Evolutionary conservation across 139 green algal genomes (phyloP).

Genomic region (Auxenochlorella protothecoides): DNA sequence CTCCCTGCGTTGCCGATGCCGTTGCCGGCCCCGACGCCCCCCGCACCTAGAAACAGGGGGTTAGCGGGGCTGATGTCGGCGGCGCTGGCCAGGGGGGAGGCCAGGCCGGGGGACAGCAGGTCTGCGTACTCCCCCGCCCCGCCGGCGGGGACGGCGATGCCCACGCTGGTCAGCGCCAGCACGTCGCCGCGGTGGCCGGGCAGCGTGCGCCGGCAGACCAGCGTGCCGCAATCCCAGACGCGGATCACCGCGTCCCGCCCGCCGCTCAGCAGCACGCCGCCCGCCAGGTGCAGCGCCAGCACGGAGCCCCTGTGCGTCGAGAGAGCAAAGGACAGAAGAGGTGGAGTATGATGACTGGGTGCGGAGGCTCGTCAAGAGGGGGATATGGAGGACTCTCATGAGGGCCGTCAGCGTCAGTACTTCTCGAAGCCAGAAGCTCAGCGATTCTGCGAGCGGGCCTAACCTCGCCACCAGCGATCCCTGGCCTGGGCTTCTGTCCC

Average conservation of each 20-base stretch:
- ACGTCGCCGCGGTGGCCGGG: slow-evolving; percentile 77
- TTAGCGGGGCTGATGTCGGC: slow-evolving; percentile 1
- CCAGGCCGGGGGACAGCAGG: slow-evolving; percentile 1
- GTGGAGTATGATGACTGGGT: no score
- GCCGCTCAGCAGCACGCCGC: slow-evolving; percentile 60
- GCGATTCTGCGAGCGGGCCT: no score
- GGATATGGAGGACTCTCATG: no score
- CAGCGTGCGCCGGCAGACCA: slow-evolving; percentile 74
- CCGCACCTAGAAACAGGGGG: no score
- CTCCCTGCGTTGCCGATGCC: no score
- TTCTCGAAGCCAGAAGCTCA: no score
- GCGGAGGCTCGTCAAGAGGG: no score
- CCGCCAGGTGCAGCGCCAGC: slow-evolving; percentile 58
- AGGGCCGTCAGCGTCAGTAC: no score
- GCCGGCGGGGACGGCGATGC: background rate
- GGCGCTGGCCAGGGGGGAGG: background rate
- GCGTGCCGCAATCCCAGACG: slow-evolving; percentile 78
- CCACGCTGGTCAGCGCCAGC: slow-evolving; percentile 34
- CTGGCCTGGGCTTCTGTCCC: no score
- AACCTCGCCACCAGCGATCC: no score
- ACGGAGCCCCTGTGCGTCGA: slow-evolving; percentile 59
- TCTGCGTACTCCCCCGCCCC: slow-evolving; percentile 1
- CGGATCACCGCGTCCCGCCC: slow-evolving; percentile 79
- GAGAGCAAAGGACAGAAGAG: no score
- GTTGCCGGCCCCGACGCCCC: no score